Evolutionary conservation across 1,284 basidiomycete genomes (phyloP).

Genomic region (Pyrrhoderma lamaoense): DNA sequence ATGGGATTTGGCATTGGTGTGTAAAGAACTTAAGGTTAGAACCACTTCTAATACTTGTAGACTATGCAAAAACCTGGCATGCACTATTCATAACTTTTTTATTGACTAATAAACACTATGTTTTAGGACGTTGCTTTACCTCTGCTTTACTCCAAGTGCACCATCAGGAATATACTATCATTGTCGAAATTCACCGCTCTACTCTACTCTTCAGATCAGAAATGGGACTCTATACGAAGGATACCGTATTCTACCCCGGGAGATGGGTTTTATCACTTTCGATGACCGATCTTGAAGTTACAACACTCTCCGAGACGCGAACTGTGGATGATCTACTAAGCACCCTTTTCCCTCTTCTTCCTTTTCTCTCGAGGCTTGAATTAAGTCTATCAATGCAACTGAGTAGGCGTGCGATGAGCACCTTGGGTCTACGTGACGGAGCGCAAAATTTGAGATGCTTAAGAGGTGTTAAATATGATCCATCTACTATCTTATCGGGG

Average conservation of each 20-base stretch:
- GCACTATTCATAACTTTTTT: constrained; percentile 1
- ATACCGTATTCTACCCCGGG: constrained; percentile 76
- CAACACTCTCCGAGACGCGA: constrained; percentile 39
- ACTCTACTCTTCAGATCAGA: constrained; percentile 57
- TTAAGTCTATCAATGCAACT: constrained; percentile 56
- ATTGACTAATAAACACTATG: neutral
- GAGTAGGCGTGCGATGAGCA: constrained; percentile 50
- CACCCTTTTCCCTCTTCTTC: constrained; percentile 59
- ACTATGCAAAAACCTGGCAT: constrained; percentile 6
- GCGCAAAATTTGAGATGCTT: constrained; percentile 48
- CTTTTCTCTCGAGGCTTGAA: constrained; percentile 54
- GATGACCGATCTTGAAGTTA: constrained; percentile 46
- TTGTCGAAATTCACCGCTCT: constrained; percentile 51
- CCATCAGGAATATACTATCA: constrained; percentile 37
- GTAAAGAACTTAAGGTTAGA: constrained; percentile 67
- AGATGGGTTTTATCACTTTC: constrained; percentile 75
- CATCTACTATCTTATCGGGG: constrained; percentile 23
- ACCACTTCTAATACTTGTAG: constrained; percentile 9
- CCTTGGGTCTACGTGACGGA: constrained; percentile 50
- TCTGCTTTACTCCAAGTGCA: constrained; percentile 56
- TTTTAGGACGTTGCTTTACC: constrained; percentile 59
- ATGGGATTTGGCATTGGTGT: constrained; percentile 51
- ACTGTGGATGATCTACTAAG: constrained; percentile 54
- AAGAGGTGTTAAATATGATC: constrained; percentile 53
- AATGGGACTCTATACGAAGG: constrained; percentile 79